Evolutionary conservation across 495 filamentous ascomycete species (phyloP).

Genomic region (Neurospora sp.): DNA sequence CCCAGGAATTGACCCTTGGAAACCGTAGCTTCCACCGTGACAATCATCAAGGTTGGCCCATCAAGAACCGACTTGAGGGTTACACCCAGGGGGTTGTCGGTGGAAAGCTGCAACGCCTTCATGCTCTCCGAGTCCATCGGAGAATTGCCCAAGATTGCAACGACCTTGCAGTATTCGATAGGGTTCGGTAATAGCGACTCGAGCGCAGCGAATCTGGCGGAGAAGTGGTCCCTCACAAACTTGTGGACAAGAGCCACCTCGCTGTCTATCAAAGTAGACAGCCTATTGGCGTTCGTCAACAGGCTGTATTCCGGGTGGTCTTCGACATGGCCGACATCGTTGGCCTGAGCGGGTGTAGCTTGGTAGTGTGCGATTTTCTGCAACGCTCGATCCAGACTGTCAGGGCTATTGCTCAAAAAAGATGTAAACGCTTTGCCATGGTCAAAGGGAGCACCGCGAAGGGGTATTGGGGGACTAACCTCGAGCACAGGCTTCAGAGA

Average conservation of each 20-base stretch:
- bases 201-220: slow-evolving; percentile 86
- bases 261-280: slow-evolving; percentile 81
- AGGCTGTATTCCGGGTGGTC: slow-evolving; percentile 82
- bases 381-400: slow-evolving; percentile 40
- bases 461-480: slow-evolving; percentile 43
- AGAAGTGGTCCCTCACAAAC: slow-evolving; percentile 91
- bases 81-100: slow-evolving; percentile 64
- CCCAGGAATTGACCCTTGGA: slow-evolving; percentile 71
- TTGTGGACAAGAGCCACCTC: slow-evolving; percentile 93
- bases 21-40: slow-evolving; percentile 89
- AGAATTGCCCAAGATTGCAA: slow-evolving; percentile 86
- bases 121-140: slow-evolving; percentile 79
- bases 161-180: slow-evolving; percentile 90
- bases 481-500: slow-evolving; percentile 65
- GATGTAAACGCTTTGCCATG: slow-evolving; percentile 39
- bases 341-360: slow-evolving; percentile 51
- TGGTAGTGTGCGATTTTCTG: slow-evolving; percentile 73
- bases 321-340: slow-evolving; percentile 64
- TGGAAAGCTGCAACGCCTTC: slow-evolving; percentile 57
- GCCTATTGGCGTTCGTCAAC: slow-evolving; percentile 68
- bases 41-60: slow-evolving; percentile 85
- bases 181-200: slow-evolving; percentile 87
- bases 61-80: slow-evolving; percentile 73
- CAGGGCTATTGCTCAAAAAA: slow-evolving; percentile 43
- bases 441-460: slow-evolving; percentile 4